Base-by-base conservation (phyloP, 1,284 basidiomycete genomes). In the Pyrrhoderma noxium region DNA sequence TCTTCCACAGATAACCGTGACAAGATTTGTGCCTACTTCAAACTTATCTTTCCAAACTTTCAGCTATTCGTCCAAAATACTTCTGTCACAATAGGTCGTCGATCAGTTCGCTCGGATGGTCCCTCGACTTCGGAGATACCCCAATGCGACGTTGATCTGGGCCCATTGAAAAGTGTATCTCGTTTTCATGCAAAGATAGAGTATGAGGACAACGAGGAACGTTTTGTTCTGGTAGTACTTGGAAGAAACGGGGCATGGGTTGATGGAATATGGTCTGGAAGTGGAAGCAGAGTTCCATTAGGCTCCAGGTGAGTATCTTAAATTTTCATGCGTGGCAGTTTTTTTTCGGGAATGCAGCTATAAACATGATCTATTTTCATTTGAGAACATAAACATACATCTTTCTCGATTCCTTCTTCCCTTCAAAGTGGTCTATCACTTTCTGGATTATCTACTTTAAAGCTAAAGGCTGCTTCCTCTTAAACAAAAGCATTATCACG, bases 161-260 rank as follows among this genome's bases (percentile, higher is more conserved):
- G 96, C 3, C 87, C 92, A 1, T 79, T 98, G 56, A 98, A 98
- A 79, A 94, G 91, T 55, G 94, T 99, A 50, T 98, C 94, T 9
- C 79, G 96, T 21, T 76, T 96, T 13, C 96, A 99, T 65, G 96
- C 96, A 47, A 87, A 85, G 72, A 94, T 99, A 62, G 92, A 91
- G 66, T 96, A 89, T 64, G 88, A 91, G 70, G 80, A 85, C 59
- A 80, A 87, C 19, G 83, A 89, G 55, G 90, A 92, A 64, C 81
- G 82, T 61, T 99, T 94, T 70, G 85, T 93, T 25, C 77, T 99
- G 44, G 82, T 86, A 57, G 94, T 99, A 36, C 76, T 91, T 34
- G 96, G 96, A 9, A 76, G 95, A 53, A 99, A 99, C 62, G 96
- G 96, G 9, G 93, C 93, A 8, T 98, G 94, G 84, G 93, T 99